A percentile compares a stretch with the other conserved stretches of the same genome.
These are phyloP conservation scores for Sideroxylon spinosum DNA, from an alignment of 179 eudicot genomes.

Conservation along the genomic window DNA sequence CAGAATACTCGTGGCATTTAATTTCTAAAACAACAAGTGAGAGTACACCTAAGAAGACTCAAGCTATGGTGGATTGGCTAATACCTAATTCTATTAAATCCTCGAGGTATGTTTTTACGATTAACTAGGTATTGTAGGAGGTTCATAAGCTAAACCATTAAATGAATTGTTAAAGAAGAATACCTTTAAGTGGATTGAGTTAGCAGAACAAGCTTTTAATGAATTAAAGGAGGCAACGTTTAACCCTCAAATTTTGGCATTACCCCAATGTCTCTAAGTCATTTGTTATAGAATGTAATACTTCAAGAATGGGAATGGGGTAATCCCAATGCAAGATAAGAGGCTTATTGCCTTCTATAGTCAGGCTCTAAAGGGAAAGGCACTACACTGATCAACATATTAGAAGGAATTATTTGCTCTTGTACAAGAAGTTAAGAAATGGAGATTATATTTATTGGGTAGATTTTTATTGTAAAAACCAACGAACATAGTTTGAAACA, in stretches of 20 bases:
- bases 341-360: conserved; percentile 8
- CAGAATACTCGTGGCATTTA: not conserved
- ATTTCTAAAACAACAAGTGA: not conserved
- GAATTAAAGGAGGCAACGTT: not conserved
- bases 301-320: not conserved
- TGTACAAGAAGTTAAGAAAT: not conserved
- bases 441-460: conserved; percentile 6
- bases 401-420: not conserved
- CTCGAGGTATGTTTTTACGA: not conserved
- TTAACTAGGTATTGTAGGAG: not conserved
- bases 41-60: too few relatives aligned
- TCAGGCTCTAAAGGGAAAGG: not conserved
- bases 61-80: too few relatives aligned
- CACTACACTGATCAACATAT: not conserved
- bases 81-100: not conserved
- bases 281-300: not conserved
- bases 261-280: too few relatives aligned
- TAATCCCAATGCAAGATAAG: too few relatives aligned
- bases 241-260: not conserved
- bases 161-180: not conserved
- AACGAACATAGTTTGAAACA: too few relatives aligned
- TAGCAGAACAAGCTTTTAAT: not conserved
- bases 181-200: not conserved
- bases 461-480: not conserved
- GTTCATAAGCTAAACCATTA: not conserved